Base-by-base conservation (phyloP, 805 yeast genomes). In the Pachysolen tannophilus region DNA sequence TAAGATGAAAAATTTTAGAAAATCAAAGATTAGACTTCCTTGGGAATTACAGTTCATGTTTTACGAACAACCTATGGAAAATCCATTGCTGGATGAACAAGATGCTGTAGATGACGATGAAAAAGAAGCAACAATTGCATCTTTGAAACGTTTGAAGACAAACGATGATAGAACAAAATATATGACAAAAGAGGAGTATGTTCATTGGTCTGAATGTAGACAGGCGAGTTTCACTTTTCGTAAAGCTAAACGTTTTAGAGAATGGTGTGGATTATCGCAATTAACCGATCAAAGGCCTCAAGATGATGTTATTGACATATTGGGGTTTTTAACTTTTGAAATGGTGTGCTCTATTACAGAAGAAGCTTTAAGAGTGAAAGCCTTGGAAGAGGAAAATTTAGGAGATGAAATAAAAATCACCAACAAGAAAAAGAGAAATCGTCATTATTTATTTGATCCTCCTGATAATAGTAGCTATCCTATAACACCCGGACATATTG, bases 161-260 rank as follows among this genome's bases (percentile, higher is more conserved):
- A 97, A 97, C 4, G 98, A 92, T 58, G 96, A 92, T 34, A 69
- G 98, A 42, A 92, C 98, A 0, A 75, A 68, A 44, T 72, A 81
- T 46, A 92, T 92, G 98, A 92, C 98, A 1, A 82, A 78, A 51
- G 96, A 92, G 49, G 98, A 92, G 53, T 92, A 92, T 50, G 98
- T 88, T 13, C 98, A 92, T 55, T 92, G 97, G 97, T 84, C 95
- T 9, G 98, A 92, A 52, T 92, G 98, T 59, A 74, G 98, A 42
- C 98, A 92, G 56, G 97, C 97, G 1, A 80, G 94, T 40, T 92
- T 92, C 55, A 92, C 98, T 1, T 92, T 87, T 50, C 71, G 97
- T 46, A 92, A 92, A 55, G 82, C 83, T n/a, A 87, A 87, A 54
- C 65, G 97, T 50, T 92, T 92, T 54, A 72, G 90, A 50, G 98